Base-by-base conservation (phyloP, 495 filamentous ascomycete genomes). In the Aspergillus diversus region DNA sequence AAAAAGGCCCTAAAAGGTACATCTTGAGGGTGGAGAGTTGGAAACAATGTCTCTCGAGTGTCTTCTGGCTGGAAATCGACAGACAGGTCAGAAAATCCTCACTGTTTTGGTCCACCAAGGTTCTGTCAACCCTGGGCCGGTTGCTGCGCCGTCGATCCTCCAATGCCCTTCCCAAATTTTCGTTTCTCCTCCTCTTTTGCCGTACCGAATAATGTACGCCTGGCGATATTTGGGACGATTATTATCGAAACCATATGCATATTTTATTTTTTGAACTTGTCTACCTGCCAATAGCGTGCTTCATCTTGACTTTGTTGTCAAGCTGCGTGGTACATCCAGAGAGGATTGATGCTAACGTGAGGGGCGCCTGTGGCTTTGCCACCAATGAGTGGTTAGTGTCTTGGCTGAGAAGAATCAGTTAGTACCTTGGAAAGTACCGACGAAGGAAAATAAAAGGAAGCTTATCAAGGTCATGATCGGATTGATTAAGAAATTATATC, bases 81-180 rank as follows among this genome's bases (percentile, higher is more conserved):
- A n/a, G n/a, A 54, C 13, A 54, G 27, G 51, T 54, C 51, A 54
- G 27, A 54, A 54, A 54, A 54, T 54, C 6, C 7, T 52, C 27
- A 9, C 50, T n/a, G 7, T 32, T n/a, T 34, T 54, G 32, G 33
- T 47, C 47, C 47, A 27, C 48, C 47, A 59, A 51, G 57, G 63
- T 64, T 66, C 68, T 71, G 70, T 73, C 70, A 74, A 59, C 57
- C 64, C 63, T 67, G 54, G 66, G 60, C 52, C 53, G 57, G 66
- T 63, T 61, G 65, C 73, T 76, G 71, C 70, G 69, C 55, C 63
- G 74, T 74, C 71, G 74, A 77, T 74, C 74, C 54, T 60, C 66
- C 62, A 37, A n/a, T 5, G 32, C 11, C 27, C 15, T 34, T 54
- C 27, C 61, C 66, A 54, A 62, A 62, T 68, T 66, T 61, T 54